Percentiles rank a stretch among this genome's conserved stretches.
phyloP scores from a whole-genome alignment of 1,284 basidiomycete species.

The Malassezia sympodialis region DNA sequence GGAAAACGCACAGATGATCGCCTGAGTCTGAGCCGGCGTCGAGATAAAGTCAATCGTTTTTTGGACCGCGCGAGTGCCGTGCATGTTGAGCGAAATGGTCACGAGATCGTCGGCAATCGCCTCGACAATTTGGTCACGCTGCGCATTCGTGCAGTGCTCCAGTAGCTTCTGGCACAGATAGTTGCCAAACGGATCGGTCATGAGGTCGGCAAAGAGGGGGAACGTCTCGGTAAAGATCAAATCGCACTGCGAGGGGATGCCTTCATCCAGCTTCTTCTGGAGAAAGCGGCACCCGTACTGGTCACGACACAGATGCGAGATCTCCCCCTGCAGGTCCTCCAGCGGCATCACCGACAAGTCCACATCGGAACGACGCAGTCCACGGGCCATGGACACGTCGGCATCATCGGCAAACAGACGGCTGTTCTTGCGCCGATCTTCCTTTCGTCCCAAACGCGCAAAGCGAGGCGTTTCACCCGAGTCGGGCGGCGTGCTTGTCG shows the following conservation, averaged over 20 bases:
- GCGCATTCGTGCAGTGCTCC: slow-evolving; percentile 95
- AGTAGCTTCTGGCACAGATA: slow-evolving; percentile 97
- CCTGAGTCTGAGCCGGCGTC: slow-evolving; percentile 67
- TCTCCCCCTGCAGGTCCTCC: slow-evolving; percentile 86
- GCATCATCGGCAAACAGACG: background rate
- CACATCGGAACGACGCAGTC: slow-evolving; percentile 14
- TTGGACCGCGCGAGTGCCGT: slow-evolving; percentile 96
- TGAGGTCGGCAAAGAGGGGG: slow-evolving; percentile 91
- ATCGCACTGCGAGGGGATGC: slow-evolving; percentile 62
- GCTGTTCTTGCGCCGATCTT: slow-evolving; percentile 1
- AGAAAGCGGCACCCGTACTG: slow-evolving; percentile 97
- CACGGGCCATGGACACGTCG: background rate
- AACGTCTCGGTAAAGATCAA: slow-evolving; percentile 99
- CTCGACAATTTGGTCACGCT: slow-evolving; percentile 92
- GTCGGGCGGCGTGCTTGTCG: background rate
- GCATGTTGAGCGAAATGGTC: slow-evolving; percentile 98
- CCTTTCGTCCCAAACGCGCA: slow-evolving; percentile 6
- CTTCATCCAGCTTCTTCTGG: slow-evolving; percentile 99
- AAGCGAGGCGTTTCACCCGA: background rate
- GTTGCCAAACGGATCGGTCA: slow-evolving; percentile 99
- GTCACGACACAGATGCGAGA: slow-evolving; percentile 87
- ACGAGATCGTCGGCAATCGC: slow-evolving; percentile 94
- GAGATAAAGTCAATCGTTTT: slow-evolving; percentile 98
- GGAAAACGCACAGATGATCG: slow-evolving; percentile 90
- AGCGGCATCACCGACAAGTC: slow-evolving; percentile 68